These are phyloP conservation scores for Mrakia blollopis DNA, from an alignment of 768 basidiomycete species.

Conservation along the genomic window DNA sequence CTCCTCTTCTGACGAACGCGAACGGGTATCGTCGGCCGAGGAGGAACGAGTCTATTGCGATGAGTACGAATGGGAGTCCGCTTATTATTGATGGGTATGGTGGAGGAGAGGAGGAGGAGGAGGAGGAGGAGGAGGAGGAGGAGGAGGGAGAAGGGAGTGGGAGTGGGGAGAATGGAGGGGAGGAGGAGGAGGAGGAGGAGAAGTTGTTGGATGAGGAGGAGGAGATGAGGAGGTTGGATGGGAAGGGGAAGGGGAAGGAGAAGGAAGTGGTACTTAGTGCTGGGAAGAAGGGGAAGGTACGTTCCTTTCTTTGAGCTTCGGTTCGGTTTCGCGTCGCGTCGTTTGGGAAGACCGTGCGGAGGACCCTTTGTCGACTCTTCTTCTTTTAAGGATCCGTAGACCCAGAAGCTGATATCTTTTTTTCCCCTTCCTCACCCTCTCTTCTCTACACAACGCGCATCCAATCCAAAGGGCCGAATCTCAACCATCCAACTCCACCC, in stretches of 20 bases:
- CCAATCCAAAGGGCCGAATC: background rate
- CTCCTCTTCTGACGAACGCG: conserved; percentile 11
- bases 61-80: conserved; percentile 29
- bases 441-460: no score
- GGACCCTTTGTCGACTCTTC: no score
- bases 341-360: no score
- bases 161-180: background rate
- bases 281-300: conserved; percentile 5
- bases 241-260: conserved; percentile 1
- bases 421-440: background rate
- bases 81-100: background rate
- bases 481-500: conserved; percentile 9
- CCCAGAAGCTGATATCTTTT: no score
- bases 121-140: background rate
- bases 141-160: conserved; percentile 11
- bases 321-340: background rate
- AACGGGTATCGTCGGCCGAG: conserved; percentile 5
- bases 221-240: conserved; percentile 9
- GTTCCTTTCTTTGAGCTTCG: background rate
- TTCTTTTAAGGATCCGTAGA: no score
- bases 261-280: background rate
- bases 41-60: conserved; percentile 18
- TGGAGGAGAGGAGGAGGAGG: background rate
- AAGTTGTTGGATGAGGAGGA: conserved; percentile 25
- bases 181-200: conserved; percentile 12